phyloP scores from a whole-genome alignment of 2,329 filamentous ascomycete genomes.

The Fusarium sp. region DNA sequence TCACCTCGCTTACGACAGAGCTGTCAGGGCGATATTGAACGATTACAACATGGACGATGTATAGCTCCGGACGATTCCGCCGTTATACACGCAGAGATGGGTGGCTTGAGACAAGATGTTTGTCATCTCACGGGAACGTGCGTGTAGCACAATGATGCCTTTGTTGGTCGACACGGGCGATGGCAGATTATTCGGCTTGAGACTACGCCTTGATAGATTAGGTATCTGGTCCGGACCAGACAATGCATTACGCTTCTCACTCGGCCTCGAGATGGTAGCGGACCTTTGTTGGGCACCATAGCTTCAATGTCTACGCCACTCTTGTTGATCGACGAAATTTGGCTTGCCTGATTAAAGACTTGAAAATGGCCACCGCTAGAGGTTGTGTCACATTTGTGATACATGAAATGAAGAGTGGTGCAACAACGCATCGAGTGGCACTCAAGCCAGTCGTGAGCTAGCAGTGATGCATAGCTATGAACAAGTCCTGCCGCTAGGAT shows the following conservation, averaged over 20 bases:
- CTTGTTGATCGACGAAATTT: neutral
- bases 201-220: neutral
- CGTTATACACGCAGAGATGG: conserved; percentile 30
- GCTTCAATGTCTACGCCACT: neutral
- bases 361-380: conserved; percentile 12
- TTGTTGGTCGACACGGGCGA: conserved; percentile 5
- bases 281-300: neutral
- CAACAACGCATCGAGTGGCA: conserved; percentile 23
- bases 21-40: conserved; percentile 33
- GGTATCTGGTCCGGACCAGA: neutral
- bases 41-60: conserved; percentile 33
- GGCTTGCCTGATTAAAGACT: conserved; percentile 1
- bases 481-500: neutral
- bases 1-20: conserved; percentile 16
- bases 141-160: conserved; percentile 23
- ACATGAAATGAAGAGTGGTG: conserved; percentile 23
- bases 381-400: conserved; percentile 22
- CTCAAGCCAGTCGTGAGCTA: conserved; percentile 15
- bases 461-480: conserved; percentile 13
- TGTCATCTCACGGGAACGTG: conserved; percentile 35
- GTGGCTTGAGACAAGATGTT: conserved; percentile 38
- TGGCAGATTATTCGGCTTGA: neutral
- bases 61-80: conserved; percentile 26
- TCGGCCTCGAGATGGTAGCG: neutral
- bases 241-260: neutral